A percentile compares a stretch with the other conserved stretches of the same genome.
These are phyloP conservation scores for Pseudogymnoascus sp. DNA, from an alignment of 2,329 filamentous ascomycete species.

Conservation along the genomic window DNA sequence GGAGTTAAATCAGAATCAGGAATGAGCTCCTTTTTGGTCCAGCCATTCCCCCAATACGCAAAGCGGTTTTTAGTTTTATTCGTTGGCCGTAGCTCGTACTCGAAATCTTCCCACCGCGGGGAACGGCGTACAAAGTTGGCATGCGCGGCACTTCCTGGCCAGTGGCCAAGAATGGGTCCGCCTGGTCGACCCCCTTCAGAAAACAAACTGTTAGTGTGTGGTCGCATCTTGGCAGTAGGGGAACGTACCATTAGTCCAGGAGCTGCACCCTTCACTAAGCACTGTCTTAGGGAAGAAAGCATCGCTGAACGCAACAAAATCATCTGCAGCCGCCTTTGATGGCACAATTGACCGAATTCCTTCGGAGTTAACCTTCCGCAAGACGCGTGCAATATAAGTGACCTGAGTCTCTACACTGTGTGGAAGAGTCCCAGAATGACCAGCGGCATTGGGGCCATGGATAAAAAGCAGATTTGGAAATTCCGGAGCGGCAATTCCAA, in stretches of 20 bases:
- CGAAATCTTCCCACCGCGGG: slow-evolving; percentile 51
- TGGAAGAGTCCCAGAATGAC: slow-evolving; percentile 57
- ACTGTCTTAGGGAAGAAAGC: slow-evolving; percentile 47
- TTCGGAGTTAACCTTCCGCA: slow-evolving; percentile 58
- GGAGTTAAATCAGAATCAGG: slow-evolving; percentile 50
- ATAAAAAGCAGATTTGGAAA: slow-evolving; percentile 63
- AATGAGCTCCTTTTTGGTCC: slow-evolving; percentile 50
- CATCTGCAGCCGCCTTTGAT: slow-evolving; percentile 49
- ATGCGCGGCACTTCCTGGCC: slow-evolving; percentile 59
- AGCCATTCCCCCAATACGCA: slow-evolving; percentile 60
- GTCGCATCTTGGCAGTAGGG: not conserved
- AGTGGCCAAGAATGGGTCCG: slow-evolving; percentile 56
- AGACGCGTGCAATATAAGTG: slow-evolving; percentile 55
- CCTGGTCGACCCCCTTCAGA: slow-evolving; percentile 41
- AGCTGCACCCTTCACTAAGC: slow-evolving; percentile 54
- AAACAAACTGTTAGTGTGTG: not conserved
- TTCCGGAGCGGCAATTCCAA: slow-evolving; percentile 52
- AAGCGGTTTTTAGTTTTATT: slow-evolving; percentile 35
- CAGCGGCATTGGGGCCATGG: slow-evolving; percentile 50
- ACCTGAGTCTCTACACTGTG: slow-evolving; percentile 58
- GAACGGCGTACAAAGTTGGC: slow-evolving; percentile 48
- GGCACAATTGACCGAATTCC: slow-evolving; percentile 56
- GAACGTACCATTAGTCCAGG: slow-evolving; percentile 57
- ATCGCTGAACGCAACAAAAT: slow-evolving; percentile 52
- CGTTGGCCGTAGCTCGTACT: slow-evolving; percentile 39